phyloP scores from a whole-genome alignment of 2,329 filamentous ascomycete genomes.

The Colletotrichum liriopes region DNA sequence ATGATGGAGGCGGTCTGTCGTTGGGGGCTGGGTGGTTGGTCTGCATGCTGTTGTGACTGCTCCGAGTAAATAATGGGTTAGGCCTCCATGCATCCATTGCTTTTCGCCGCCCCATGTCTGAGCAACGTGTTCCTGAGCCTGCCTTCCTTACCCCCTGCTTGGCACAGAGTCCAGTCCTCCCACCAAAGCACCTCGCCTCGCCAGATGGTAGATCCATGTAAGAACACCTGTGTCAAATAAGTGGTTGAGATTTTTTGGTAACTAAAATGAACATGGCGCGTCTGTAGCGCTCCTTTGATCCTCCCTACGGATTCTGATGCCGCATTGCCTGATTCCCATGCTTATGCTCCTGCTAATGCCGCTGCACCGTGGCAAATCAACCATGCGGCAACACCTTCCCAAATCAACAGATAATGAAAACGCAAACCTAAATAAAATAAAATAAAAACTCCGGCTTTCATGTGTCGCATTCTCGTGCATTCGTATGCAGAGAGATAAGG shows the following conservation, averaged over 20 bases:
- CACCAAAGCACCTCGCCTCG: not conserved
- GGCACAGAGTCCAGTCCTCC: not conserved
- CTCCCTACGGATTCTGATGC: constrained; percentile 28
- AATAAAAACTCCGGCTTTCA: constrained; percentile 17
- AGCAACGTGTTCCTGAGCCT: constrained; percentile 36
- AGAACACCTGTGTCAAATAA: constrained; percentile 22
- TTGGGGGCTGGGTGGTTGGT: not conserved
- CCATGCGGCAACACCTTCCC: constrained; percentile 13
- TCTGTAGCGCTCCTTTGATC: constrained; percentile 17
- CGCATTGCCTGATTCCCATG: constrained; percentile 37
- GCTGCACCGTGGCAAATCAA: constrained; percentile 19
- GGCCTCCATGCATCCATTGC: constrained; percentile 36
- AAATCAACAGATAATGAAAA: not conserved
- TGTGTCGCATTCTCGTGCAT: constrained; percentile 23
- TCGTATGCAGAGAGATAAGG: constrained; percentile 24
- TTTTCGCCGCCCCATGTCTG: constrained; percentile 16
- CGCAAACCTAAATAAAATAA: too few relatives aligned
- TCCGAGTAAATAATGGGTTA: constrained; percentile 7
- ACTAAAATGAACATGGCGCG: constrained; percentile 19
- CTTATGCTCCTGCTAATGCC: constrained; percentile 18
- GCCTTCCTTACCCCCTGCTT: constrained; percentile 20
- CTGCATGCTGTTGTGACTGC: not conserved
- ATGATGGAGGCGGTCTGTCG: constrained; percentile 2
- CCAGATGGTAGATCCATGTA: not conserved
- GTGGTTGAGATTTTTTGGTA: constrained; percentile 33